Base-by-base conservation (phyloP, 1,139 yeast genomes). In the Kodamaea sp. region DNA sequence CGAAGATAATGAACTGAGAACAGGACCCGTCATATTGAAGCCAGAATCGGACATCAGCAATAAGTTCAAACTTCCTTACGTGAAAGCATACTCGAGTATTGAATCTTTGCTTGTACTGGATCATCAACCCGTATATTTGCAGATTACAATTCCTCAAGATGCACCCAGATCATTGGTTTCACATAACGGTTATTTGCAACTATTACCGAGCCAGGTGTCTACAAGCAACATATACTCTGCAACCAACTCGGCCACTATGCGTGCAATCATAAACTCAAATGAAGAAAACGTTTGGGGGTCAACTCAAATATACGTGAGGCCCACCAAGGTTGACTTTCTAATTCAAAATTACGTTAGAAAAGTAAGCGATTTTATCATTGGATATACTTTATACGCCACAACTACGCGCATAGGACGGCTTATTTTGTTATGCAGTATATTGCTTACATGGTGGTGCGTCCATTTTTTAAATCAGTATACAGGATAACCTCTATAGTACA, bases 61-160 rank as follows among this genome's bases (percentile, higher is more conserved):
- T 20, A 27, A 38, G 11, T 27, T 20, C 6, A 27, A 31, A 15
- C 45, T 57, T 3, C 73, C 74, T 0, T 32, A 37, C 5, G 49
- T 69, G 3, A 57, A 58, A 34, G 51, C 52, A 11, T 81, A 82
- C 54, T 50, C 62, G 31, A 65, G 79, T 27, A 53, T 77, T 9
- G 42, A 55, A 11, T 44, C 62, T 2, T 46, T 67, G 22, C 53
- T 68, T 12, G 49, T 53, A 29, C 69, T 75, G 2, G 77, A 71
- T 47, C 79, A 60, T 57, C 73, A 46, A 42, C 74, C 60, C 38
- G 82, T 59, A 15, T 78, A 59, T 47, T 58, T 81, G 33, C 57
- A 61, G 11, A 59, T 78, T 3, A 48, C 63, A 0, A 59, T 78
- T 4, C 81, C 81, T 1, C 45, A 55, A 20, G 36, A 48, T 5